Conservation (phyloP, 1,139 yeast species). For the Yamadazyma diospyri region DNA sequence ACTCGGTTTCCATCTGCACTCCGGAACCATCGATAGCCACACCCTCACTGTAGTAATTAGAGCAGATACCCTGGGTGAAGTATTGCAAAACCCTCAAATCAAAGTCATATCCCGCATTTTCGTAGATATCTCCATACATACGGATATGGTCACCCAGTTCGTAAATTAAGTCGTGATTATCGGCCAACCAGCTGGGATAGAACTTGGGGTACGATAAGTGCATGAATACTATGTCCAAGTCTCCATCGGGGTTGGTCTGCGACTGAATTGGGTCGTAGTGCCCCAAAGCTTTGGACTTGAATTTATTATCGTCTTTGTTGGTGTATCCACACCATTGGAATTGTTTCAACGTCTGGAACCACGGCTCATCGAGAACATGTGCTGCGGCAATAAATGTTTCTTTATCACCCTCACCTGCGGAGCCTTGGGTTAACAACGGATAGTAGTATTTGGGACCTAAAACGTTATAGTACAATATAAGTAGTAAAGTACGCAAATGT, state of each 20-base stretch:
- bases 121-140: conserved; percentile 41
- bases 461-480: conserved; percentile 56
- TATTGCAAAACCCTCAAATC: conserved; percentile 41
- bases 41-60: conserved; percentile 34
- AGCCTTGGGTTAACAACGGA: conserved; percentile 61
- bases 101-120: conserved; percentile 49
- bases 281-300: conserved; percentile 54
- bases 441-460: conserved; percentile 60
- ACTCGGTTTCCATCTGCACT: conserved; percentile 20
- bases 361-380: conserved; percentile 43
- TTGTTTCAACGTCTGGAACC: conserved; percentile 50
- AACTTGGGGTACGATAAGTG: conserved; percentile 67
- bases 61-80: conserved; percentile 39
- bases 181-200: conserved; percentile 47
- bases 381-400: conserved; percentile 70
- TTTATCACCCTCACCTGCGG: conserved; percentile 73
- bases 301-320: conserved; percentile 31
- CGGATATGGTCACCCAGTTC: conserved; percentile 39
- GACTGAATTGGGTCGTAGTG: conserved; percentile 52
- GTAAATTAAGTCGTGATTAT: conserved; percentile 44
- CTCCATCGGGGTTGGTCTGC: conserved; percentile 15
- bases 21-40: conserved; percentile 23
- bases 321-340: conserved; percentile 53
- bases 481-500: conserved; percentile 48
- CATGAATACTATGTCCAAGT: conserved; percentile 42